A percentile compares a stretch with the other conserved stretches of the same genome.
Evolutionary conservation across 108 stramenopile species (phyloP).

Genomic region (Poteriospumella lacustris): DNA sequence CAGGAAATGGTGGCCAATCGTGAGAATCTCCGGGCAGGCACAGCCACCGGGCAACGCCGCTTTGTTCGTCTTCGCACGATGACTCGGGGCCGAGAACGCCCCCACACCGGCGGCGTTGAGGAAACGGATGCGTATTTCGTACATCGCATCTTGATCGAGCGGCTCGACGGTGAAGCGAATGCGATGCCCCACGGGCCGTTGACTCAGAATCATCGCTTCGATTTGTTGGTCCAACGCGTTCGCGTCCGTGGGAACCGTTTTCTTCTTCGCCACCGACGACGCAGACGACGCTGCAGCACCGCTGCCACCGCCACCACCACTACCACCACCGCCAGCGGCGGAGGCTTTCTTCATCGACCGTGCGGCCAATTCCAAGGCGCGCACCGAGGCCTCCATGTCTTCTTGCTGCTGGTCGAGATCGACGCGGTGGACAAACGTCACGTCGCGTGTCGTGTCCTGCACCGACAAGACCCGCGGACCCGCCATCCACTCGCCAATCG

Average conservation of each 20-base stretch:
- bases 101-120: not conserved
- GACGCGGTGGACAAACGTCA: not conserved
- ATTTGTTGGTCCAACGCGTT: not conserved
- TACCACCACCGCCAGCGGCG: too few relatives aligned
- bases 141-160: conserved; percentile 1
- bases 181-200: too few relatives aligned
- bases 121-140: not conserved
- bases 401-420: not conserved
- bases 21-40: not conserved
- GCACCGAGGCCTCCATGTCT: not conserved
- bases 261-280: not conserved
- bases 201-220: not conserved
- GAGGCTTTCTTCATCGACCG: not conserved
- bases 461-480: not conserved
- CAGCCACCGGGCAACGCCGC: not conserved
- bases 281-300: not conserved
- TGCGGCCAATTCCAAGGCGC: not conserved
- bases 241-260: not conserved
- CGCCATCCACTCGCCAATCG: not conserved
- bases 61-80: conserved; percentile 3
- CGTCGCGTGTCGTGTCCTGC: not conserved
- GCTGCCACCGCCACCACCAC: too few relatives aligned
- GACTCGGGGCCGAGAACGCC: not conserved
- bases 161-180: too few relatives aligned
- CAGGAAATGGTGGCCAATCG: not conserved